These are phyloP conservation scores for Nicotiana sylvestris DNA, from an alignment of 257 asterid genomes.

Conservation along the genomic window DNA sequence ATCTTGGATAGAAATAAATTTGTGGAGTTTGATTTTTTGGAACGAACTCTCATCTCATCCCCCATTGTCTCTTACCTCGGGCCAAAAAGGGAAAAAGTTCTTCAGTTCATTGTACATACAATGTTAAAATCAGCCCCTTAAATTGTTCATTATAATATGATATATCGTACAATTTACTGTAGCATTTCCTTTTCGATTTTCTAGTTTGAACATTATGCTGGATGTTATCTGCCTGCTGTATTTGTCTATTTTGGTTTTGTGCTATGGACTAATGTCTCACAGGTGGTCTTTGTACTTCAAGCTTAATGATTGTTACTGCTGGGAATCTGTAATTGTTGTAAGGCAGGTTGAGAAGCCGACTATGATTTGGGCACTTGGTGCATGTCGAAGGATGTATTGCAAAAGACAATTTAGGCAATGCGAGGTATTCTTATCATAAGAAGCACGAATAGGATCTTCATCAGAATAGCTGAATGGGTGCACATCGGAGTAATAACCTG, in stretches of 20 bases:
- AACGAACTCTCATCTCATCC: slow-evolving; percentile 5
- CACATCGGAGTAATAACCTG: no score
- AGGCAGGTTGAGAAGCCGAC: no score
- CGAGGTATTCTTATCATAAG: no score
- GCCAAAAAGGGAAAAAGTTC: slow-evolving; percentile 7
- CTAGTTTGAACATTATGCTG: neutral
- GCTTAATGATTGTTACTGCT: neutral
- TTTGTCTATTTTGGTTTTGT: neutral
- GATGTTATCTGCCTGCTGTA: neutral
- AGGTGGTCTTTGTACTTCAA: neutral
- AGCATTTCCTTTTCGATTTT: neutral
- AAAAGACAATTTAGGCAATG: no score
- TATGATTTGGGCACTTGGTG: no score
- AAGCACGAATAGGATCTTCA: no score
- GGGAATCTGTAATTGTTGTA: no score
- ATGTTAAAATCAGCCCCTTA: neutral
- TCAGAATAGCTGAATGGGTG: no score
- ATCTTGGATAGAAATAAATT: slow-evolving; percentile 13
- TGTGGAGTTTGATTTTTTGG: slow-evolving; percentile 14
- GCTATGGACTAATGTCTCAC: neutral
- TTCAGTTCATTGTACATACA: slow-evolving; percentile 31
- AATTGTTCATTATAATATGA: neutral
- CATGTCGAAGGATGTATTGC: no score
- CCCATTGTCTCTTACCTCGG: slow-evolving; percentile 8
- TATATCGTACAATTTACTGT: neutral